Percentiles rank a stretch among this genome's conserved stretches.
Evolutionary conservation across 805 yeast species (phyloP).

Genomic region (Pichia exigua): DNA sequence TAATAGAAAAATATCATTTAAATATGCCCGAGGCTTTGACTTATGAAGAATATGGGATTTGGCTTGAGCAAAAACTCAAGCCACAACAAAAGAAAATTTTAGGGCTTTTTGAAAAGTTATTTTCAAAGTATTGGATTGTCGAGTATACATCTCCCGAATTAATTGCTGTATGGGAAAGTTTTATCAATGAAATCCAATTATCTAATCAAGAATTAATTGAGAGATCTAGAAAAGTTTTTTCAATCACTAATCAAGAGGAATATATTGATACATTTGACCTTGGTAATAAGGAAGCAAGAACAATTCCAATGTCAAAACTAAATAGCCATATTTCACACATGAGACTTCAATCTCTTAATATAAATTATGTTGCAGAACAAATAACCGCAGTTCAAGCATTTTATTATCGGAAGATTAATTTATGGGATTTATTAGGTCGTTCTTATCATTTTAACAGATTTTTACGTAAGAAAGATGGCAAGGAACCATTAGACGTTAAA

Average conservation of each 20-base stretch:
- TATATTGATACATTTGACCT: constrained; percentile 19
- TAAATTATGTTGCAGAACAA: constrained; percentile 75
- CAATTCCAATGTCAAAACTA: constrained; percentile 13
- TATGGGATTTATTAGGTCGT: constrained; percentile 67
- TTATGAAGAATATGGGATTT: constrained; percentile 68
- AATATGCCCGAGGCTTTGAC: constrained; percentile 84
- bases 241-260: constrained; percentile 19
- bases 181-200: constrained; percentile 12
- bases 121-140: constrained; percentile 64
- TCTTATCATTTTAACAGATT: constrained; percentile 57
- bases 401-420: constrained; percentile 57
- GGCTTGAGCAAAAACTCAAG: constrained; percentile 65
- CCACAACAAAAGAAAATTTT: constrained; percentile 63
- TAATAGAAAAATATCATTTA: constrained; percentile 58
- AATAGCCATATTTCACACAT: constrained; percentile 28
- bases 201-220: constrained; percentile 10
- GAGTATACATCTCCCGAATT: constrained; percentile 44
- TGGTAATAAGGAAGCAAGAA: constrained; percentile 12
- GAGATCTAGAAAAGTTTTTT: constrained; percentile 20
- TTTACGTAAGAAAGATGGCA: constrained; percentile 9
- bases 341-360: constrained; percentile 60
- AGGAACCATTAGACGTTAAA: constrained; percentile 17
- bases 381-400: constrained; percentile 71
- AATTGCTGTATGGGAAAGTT: constrained; percentile 23
- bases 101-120: constrained; percentile 55